Base-by-base conservation (phyloP, 495 filamentous ascomycete genomes). In the Penicillium ucsense region DNA sequence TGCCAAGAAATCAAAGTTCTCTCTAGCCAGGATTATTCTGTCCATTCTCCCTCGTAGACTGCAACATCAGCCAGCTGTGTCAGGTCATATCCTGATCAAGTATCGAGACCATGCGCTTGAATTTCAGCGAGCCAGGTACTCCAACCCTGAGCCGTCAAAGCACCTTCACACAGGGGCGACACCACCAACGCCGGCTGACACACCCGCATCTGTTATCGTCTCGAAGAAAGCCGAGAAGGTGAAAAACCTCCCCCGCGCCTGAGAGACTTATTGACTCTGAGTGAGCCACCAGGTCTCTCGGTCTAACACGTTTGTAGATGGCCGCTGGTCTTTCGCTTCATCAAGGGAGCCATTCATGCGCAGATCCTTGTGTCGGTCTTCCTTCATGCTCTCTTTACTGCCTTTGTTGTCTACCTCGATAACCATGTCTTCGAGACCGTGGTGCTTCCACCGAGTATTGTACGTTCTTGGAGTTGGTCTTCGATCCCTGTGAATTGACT, bases 271-370 rank as follows among this genome's bases (percentile, higher is more conserved):
- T 11, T 44, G 20, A 20, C 20, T 2, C 20, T 20, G 20, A 20
- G 20, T 20, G 20, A 20, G 20, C 20, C 20, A 20, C 20, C 20
- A 20, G 20, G 20, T 20, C 20, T 20, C 20, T 20, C 20, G 20
- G 20, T 20, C 56, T 35, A 59, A 6, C 10, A 5, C 30, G 6
- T 10, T 2, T 43, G 1, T 31, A 81, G 81, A 72, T 85, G 82
- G 80, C 85, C 85, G 6, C 69, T 89, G 27, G 85, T 79, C 9
- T 76, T 88, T 43, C 78, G 85, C 38, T 86, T 88, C 66, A 75
- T 79, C 68, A 88, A 88, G 63, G 85, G 85, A 36, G 80, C 85
- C 31, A 83, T 89, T 47, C 85, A 89, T 64, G 70, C 61, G 41
- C 74, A 71, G 6, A 84, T 88, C 40, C 44, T 84, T 9, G 6